These are phyloP conservation scores for Kwoniella dejecticola DNA, from an alignment of 768 basidiomycete genomes.

Conservation along the genomic window DNA sequence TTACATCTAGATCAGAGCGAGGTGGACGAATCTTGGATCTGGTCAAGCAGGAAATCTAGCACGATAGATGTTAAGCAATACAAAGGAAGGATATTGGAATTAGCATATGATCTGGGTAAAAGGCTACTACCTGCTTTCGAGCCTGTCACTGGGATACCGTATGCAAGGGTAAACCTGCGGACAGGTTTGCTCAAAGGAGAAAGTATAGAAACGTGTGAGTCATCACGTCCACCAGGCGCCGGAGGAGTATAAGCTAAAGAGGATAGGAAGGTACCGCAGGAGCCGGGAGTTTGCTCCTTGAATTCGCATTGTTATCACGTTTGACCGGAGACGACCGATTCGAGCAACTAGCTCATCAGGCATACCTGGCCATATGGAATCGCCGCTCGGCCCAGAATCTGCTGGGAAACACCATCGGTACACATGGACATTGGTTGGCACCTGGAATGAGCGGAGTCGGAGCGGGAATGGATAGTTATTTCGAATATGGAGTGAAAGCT, in stretches of 20 bases:
- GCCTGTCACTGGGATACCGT: constrained; percentile 88
- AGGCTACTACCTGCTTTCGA: constrained; percentile 87
- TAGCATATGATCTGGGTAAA: constrained; percentile 85
- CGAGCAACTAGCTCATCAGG: constrained; percentile 81
- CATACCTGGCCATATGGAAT: constrained; percentile 94
- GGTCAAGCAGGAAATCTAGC: constrained; percentile 3
- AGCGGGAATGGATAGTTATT: constrained; percentile 94
- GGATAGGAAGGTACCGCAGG: constrained; percentile 74
- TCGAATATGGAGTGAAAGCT: constrained; percentile 62
- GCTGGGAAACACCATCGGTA: constrained; percentile 84
- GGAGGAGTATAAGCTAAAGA: not conserved
- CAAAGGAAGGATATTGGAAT: constrained; percentile 66
- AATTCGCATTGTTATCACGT: constrained; percentile 89
- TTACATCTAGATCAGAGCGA: constrained; percentile 12
- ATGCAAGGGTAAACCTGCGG: constrained; percentile 83
- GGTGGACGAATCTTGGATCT: constrained; percentile 45
- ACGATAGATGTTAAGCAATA: constrained; percentile 71
- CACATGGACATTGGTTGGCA: constrained; percentile 73
- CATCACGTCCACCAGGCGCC: not conserved
- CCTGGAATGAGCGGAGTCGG: constrained; percentile 82
- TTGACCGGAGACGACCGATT: constrained; percentile 87
- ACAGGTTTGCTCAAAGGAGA: constrained; percentile 76
- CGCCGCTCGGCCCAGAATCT: constrained; percentile 78
- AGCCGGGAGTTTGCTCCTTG: constrained; percentile 87
- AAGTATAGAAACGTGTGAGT: constrained; percentile 78